Conservation (phyloP, 805 yeast species). For the Candida awuae region DNA sequence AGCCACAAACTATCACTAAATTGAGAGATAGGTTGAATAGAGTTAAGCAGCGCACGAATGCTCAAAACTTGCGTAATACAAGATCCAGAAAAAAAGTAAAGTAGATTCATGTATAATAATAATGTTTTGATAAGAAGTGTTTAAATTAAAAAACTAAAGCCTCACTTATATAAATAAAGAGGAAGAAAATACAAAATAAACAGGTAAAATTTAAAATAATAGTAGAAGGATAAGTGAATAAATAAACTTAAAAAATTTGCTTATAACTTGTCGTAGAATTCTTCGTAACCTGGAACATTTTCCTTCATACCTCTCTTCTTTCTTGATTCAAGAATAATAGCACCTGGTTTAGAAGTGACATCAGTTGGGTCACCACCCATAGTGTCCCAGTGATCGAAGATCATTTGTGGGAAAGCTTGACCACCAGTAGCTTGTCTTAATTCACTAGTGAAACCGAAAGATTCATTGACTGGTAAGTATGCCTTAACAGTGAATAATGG, state of each 20-base stretch:
- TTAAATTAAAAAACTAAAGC: slow-evolving; percentile 4
- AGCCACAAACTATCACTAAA: not conserved
- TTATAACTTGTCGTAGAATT: slow-evolving; percentile 91
- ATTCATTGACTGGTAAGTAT: slow-evolving; percentile 99
- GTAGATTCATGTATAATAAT: not conserved
- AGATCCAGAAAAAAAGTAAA: slow-evolving; percentile 1
- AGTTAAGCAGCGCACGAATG: slow-evolving; percentile 7
- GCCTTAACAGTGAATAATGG: slow-evolving; percentile 99
- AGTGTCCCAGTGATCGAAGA: slow-evolving; percentile 97
- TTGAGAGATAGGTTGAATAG: slow-evolving; percentile 6
- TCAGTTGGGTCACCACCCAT: slow-evolving; percentile 90
- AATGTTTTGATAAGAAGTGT: not conserved
- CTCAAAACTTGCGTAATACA: slow-evolving; percentile 5
- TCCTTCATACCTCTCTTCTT: slow-evolving; percentile 97
- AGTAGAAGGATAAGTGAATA: not conserved
- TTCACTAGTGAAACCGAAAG: slow-evolving; percentile 99
- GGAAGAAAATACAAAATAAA: slow-evolving; percentile 12
- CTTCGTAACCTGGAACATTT: slow-evolving; percentile 98
- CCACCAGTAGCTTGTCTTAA: slow-evolving; percentile 99
- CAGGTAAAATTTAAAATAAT: slow-evolving; percentile 7
- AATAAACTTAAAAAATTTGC: slow-evolving; percentile 9
- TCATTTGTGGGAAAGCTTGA: slow-evolving; percentile 99
- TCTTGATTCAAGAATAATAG: slow-evolving; percentile 56
- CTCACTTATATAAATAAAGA: slow-evolving; percentile 5
- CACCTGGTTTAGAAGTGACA: slow-evolving; percentile 62